Evolutionary conservation across 2,329 filamentous ascomycete species (phyloP).

Genomic region (Blastomyces parvus): DNA sequence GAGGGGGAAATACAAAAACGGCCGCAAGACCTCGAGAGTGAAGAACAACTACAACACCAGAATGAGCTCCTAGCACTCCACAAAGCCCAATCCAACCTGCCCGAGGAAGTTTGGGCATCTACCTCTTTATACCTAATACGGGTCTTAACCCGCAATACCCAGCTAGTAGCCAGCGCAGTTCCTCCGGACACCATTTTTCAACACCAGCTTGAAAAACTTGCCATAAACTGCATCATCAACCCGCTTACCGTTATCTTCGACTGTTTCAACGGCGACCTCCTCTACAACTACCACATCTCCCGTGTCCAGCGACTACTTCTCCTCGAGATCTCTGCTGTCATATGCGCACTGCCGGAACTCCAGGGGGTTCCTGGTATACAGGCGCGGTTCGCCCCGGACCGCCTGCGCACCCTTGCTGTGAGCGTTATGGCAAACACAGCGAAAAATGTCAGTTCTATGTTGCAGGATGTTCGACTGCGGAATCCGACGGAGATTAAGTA

Average conservation of each 20-base stretch:
- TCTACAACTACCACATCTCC: conserved; percentile 56
- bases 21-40: background rate
- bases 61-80: conserved; percentile 1
- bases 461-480: conserved; percentile 54
- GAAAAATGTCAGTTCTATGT: conserved; percentile 56
- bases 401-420: conserved; percentile 53
- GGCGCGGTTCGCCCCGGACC: conserved; percentile 49
- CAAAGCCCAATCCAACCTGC: background rate
- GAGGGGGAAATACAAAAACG: background rate
- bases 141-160: conserved; percentile 52
- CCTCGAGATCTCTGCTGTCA: conserved; percentile 62
- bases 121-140: conserved; percentile 53
- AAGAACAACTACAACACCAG: conserved; percentile 3
- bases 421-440: conserved; percentile 47
- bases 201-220: conserved; percentile 68
- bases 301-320: conserved; percentile 62
- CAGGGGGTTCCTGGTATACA: conserved; percentile 50
- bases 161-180: conserved; percentile 52
- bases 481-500: conserved; percentile 67
- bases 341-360: conserved; percentile 65
- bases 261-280: conserved; percentile 60
- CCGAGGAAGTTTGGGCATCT: conserved; percentile 22
- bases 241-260: conserved; percentile 73
- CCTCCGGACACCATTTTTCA: conserved; percentile 55
- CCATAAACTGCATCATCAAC: conserved; percentile 67